A percentile compares a stretch with the other conserved stretches of the same genome.
Conservation (phyloP, 1,284 basidiomycete genomes). For the Phaffia rhodozyma region DNA sequence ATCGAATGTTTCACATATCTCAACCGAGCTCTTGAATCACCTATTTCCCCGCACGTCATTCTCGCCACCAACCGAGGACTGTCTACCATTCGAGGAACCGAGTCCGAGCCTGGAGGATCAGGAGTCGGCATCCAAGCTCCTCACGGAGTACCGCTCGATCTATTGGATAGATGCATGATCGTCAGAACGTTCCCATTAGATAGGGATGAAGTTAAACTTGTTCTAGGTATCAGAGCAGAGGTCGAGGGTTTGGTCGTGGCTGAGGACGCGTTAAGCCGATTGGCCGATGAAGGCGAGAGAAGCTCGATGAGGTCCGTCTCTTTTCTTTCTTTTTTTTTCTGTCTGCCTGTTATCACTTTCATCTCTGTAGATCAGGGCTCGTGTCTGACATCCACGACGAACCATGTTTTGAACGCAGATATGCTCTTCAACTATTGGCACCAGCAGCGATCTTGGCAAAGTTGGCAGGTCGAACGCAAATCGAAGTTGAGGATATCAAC, state of each 20-base stretch:
- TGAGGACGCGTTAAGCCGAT: slow-evolving; percentile 61
- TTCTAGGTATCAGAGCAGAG: slow-evolving; percentile 72
- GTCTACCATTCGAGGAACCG: slow-evolving; percentile 79
- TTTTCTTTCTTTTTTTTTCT: no score
- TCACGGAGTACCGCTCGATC: slow-evolving; percentile 87
- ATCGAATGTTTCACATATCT: slow-evolving; percentile 99
- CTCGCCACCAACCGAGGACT: slow-evolving; percentile 92
- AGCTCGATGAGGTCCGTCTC: slow-evolving; percentile 62
- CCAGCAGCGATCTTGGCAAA: slow-evolving; percentile 43
- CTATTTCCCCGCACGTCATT: slow-evolving; percentile 94
- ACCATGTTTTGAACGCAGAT: slow-evolving; percentile 42
- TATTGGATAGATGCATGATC: slow-evolving; percentile 93
- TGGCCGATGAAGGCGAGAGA: slow-evolving; percentile 72
- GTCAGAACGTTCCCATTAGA: slow-evolving; percentile 83
- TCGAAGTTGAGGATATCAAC: slow-evolving; percentile 71
- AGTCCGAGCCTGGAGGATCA: slow-evolving; percentile 36
- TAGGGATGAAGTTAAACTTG: slow-evolving; percentile 72
- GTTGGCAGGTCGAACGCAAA: slow-evolving; percentile 63
- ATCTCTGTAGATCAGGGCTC: neutral
- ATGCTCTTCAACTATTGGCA: slow-evolving; percentile 56
- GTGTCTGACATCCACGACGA: neutral
- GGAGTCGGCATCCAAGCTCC: slow-evolving; percentile 72
- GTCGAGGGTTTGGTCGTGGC: slow-evolving; percentile 75
- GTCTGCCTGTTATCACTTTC: neutral
- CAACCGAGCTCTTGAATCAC: slow-evolving; percentile 87